Conservation (phyloP, 805 yeast genomes). For the Suhomyces prunicola region DNA sequence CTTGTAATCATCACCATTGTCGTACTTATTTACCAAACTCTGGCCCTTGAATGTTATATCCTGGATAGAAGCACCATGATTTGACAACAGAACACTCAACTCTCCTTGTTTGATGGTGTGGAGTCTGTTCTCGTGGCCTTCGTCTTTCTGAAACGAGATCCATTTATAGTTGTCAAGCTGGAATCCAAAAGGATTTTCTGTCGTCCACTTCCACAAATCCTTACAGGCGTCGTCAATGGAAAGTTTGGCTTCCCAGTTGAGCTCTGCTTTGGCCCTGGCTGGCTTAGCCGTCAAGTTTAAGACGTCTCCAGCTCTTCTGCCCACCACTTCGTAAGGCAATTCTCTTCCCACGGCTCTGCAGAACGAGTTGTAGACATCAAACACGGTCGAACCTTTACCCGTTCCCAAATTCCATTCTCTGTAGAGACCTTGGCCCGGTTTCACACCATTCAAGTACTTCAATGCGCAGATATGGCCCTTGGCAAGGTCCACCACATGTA, state of each 20-base stretch:
- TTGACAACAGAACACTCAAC: slow-evolving; percentile 42
- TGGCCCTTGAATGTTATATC: slow-evolving; percentile 37
- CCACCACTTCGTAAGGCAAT: slow-evolving; percentile 62
- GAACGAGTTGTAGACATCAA: slow-evolving; percentile 66
- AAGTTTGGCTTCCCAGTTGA: slow-evolving; percentile 59
- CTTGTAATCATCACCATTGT: slow-evolving; percentile 28
- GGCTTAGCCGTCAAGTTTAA: slow-evolving; percentile 71
- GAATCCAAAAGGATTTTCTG: slow-evolving; percentile 63
- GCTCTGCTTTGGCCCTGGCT: slow-evolving; percentile 60
- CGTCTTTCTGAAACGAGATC: slow-evolving; percentile 22
- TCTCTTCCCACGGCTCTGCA: slow-evolving; percentile 60
- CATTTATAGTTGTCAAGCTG: slow-evolving; percentile 32
- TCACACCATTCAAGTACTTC: slow-evolving; percentile 43
- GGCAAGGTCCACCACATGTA: slow-evolving; percentile 79
- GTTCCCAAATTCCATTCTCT: slow-evolving; percentile 85
- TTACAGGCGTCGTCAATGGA: slow-evolving; percentile 61
- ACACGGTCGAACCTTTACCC: slow-evolving; percentile 75
- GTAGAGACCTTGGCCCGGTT: slow-evolving; percentile 44
- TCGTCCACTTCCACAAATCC: slow-evolving; percentile 79
- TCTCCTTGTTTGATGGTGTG: slow-evolving; percentile 33
- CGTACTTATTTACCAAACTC: slow-evolving; percentile 39
- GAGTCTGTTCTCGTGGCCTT: slow-evolving; percentile 28
- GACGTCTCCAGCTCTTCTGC: slow-evolving; percentile 75
- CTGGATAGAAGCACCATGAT: slow-evolving; percentile 52
- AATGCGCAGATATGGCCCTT: slow-evolving; percentile 74